Base-by-base conservation (phyloP, 768 basidiomycete genomes). In the Leccinum aurantiacum region DNA sequence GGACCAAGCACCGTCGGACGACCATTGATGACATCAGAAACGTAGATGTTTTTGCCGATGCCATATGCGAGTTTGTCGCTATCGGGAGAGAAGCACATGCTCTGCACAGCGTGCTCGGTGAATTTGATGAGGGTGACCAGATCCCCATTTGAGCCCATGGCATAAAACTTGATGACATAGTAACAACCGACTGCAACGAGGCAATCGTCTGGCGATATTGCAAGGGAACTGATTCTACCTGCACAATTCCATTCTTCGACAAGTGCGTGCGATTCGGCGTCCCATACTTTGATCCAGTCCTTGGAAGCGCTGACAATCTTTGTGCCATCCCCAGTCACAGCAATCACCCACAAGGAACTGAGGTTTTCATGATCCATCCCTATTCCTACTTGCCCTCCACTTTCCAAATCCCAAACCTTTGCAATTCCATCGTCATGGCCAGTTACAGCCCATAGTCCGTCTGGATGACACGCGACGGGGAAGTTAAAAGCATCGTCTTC, bases 321-420 rank as follows among this genome's bases (percentile, higher is more conserved):
- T 41, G 13, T 41, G 38, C 38, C 38, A 6, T 41, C 15, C 14
- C 7, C 15, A 15, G 38, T 29, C 8, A 29, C 29, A 41, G 38
- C 15, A 41, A 41, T 2, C 13, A 6, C 8, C 29, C 29, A 29
- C 3, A 29, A 29, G 4, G 4, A 4, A 6, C 8, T 5, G 37
- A 13, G 6, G 4, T 38, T 6, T 41, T 41, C 38, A 38, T 38
- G 46, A 10, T 24, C 9, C 58, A 54, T 59, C 4, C 25, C 6
- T 10, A 1, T 17, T 13, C 54, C 60, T 33, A 49, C 60, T 35
- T 62, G 58, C 17, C 25, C 8, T 1, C 63, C 63, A n/a, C 9
- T 48, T 37, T 57, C 58, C 14, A 62, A 13, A 46, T 60, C 19
- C 58, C 57, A 65, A 14, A 60, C 4, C 3, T 10, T 46, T 1